Base-by-base conservation (phyloP, 306 rosid species). In the Dryas alaskensis region DNA sequence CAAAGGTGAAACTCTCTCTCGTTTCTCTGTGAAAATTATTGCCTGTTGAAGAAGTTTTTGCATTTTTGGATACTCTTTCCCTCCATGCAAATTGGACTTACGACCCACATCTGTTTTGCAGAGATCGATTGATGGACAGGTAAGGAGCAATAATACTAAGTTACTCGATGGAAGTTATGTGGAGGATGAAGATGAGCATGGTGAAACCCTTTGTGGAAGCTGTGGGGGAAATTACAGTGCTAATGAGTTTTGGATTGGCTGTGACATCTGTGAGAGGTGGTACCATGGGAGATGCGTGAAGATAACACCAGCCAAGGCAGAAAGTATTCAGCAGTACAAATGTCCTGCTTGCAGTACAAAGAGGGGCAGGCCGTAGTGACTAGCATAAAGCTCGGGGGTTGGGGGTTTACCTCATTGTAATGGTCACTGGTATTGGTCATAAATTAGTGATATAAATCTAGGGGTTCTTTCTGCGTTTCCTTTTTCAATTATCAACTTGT, bases 231-330 rank as follows among this genome's bases (percentile, higher is more conserved):
- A 84, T 62, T 88, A 84, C 81, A 80, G 51, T 4, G 83, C 80
- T 4, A 85, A 86, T 55, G 88, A 86, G 84, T 86, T 86, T 67
- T 88, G 90, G 90, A 88, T 88, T 43, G 81, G 86, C 58, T 85
- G 92, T 4, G 90, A 88, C 78, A 82, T 88, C 69, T 85, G 92
- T 4, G 86, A 85, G 80, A 85, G 83, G 78, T 88, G 92, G 92
- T 84, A 62, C 77, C 90, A 86, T 45, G 89, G 90, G 3, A 84
- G 80, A 72, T 86, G 90, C 39, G 92, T 88, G 81, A 86, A 86
- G 88, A 83, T 88, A 58, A 86, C 89, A 66, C 87, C 88, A 7
- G 84, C 87, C 10, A 82, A 79, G 83, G 89, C 89, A 2, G 89
- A 85, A 48, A 76, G 72, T 44, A 85, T 87, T 58, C 76, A 79